Evolutionary conservation across 176 grass and related monocot genomes (phyloP), one percentile per base, ranked within the genome.

Genomic region (Juncus effusus): DNA sequence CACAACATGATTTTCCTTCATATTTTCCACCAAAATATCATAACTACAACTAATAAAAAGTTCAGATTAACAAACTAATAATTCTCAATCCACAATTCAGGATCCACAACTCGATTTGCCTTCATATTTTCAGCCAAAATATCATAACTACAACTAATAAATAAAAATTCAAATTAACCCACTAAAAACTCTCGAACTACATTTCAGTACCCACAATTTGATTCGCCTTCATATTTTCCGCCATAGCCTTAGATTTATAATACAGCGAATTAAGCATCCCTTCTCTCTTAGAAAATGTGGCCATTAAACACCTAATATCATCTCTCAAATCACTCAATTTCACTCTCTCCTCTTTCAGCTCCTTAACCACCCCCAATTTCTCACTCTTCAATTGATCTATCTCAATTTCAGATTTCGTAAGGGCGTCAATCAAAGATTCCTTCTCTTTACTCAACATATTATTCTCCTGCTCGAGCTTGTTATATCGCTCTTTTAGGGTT

Each of bases 201-300:
- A 68, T 11, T 39, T 76, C 52, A n/a, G 78, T 63, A 56, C 52
- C 38, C 4, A 67, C 44, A 47, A 47, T 55, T 38, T 79, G 61
- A 38, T 78, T 78, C 16, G 65, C 19, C 79, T 93, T 87, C 54
- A 56, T 78, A 56, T 85, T 84, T 41, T 99, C 85, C 12, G 77
- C 53, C n/a, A 99, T 80, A 13, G 88, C 83, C 80, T 85, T 99
- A 7, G 85, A 86, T 61, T 89, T 92, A 71, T 67, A 65, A 65
- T 80, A 89, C 8, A 99, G 67, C 10, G 94, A 80, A 6, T 77
- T 81, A 39, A 92, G 77, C 64, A 86, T 67, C 3, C 78, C 80
- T 50, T 92, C 78, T 60, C 80, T 79, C 59, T 82, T 74, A 2
- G 69, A 69, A 67, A 97, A 89, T 5, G 78, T 65, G 35, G 63